Evolutionary conservation across 495 filamentous ascomycete species (phyloP), one percentile per base, ranked within the genome.

Genomic region (Apodospora peruviana): DNA sequence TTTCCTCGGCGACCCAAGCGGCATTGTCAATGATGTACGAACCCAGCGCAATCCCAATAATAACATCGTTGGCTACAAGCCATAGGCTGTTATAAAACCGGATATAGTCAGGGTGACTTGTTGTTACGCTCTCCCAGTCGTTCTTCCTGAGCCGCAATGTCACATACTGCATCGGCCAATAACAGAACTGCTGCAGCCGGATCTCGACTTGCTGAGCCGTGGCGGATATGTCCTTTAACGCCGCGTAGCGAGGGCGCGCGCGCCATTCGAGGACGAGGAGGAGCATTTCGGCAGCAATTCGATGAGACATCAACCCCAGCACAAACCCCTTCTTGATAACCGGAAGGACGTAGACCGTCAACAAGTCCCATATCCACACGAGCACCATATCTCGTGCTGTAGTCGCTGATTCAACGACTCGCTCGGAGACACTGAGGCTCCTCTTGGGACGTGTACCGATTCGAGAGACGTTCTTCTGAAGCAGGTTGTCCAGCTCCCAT

Each of bases 201-300:
- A 99, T 96, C 68, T 99, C 93, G 27, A 97, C 84, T 64, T 99
- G 93, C 62, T 97, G 93, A n/a, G 93, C 94, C 2, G 91, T 96
- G 11, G 93, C 93, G 29, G 90, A 96, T 12, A 96, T 82, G 65
- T 99, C 93, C 58, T 96, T 97, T 47, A 97, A 66, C 14, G 94
- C 93, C 27, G 88, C 85, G 41, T 85, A 83, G 50, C 86, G 81
- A 3, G 89, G 87, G 32, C 81, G 78, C 34, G 85, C 77, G 43
- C 94, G 81, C 89, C 90, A 97, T 61, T 97, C 93, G 37, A 97
- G 72, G 25, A 96, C 61, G 21, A 77, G 78, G 17, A 99, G 66
- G 11, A 96, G 73, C 16, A 85, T 65, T 61, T 99, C 91, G 11
- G 89, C 94, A 25, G 84, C 72, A 20, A 88, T 69, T 11, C 93